phyloP scores from a whole-genome alignment of 306 rosid species.

The Begonia loranthoides region DNA sequence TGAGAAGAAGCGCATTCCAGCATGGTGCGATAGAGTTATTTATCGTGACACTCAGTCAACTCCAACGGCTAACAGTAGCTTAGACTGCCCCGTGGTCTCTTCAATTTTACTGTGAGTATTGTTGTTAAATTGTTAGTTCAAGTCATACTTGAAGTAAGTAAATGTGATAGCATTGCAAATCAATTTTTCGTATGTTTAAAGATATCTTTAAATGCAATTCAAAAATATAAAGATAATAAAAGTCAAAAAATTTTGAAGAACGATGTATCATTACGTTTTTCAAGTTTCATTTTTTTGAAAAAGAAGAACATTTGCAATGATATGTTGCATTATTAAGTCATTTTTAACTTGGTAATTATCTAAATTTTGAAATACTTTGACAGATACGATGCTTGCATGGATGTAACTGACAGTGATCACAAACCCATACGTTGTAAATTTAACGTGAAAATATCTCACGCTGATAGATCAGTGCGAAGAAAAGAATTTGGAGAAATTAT shows the following conservation, averaged over 20 bases:
- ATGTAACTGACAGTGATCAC: slow-evolving; percentile 97
- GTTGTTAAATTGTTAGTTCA: slow-evolving; percentile 5
- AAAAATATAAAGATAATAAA: no score
- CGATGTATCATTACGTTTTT: no score
- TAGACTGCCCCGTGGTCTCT: slow-evolving; percentile 81
- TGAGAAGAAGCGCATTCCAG: slow-evolving; percentile 96
- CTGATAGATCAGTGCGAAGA: slow-evolving; percentile 82
- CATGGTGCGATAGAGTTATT: slow-evolving; percentile 97
- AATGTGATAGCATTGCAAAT: no score
- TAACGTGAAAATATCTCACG: slow-evolving; percentile 57
- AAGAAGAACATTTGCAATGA: no score
- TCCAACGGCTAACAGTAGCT: slow-evolving; percentile 46
- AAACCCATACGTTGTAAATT: slow-evolving; percentile 93
- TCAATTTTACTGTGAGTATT: slow-evolving; percentile 70
- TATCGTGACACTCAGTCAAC: slow-evolving; percentile 76
- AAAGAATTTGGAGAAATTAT: slow-evolving; percentile 60
- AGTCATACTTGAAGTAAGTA: no score
- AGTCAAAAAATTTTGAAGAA: no score
- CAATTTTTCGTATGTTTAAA: no score
- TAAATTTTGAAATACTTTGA: not conserved
- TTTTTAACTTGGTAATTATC: not conserved
- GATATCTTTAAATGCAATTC: no score
- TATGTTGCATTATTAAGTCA: no score
- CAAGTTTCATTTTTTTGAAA: no score
- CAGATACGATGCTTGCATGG: slow-evolving; percentile 98